Percentiles rank a stretch among this genome's conserved stretches.
These are phyloP conservation scores for Fusarium sp. DNA, from an alignment of 2,329 filamentous ascomycete genomes.

Conservation along the genomic window DNA sequence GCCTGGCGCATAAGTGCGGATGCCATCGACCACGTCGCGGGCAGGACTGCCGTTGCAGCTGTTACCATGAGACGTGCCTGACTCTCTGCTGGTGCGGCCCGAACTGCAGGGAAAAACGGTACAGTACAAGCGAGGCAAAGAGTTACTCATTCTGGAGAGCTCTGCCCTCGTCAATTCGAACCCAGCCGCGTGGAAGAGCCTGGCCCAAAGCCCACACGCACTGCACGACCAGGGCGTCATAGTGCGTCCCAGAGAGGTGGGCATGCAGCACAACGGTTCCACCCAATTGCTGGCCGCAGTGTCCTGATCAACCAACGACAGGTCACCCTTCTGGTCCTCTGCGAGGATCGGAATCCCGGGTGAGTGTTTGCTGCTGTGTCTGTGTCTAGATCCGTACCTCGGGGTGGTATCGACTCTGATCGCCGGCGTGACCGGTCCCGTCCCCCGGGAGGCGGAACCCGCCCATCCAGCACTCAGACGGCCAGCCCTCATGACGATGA, in stretches of 20 bases:
- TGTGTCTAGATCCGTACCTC: neutral
- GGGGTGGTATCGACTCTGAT: constrained; percentile 5
- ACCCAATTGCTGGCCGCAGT: neutral
- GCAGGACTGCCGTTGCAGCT: too few species aligned
- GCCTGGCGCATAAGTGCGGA: too few species aligned
- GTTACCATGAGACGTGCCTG: neutral
- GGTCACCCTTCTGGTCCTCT: neutral
- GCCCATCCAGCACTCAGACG: constrained; percentile 4
- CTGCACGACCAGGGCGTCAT: constrained; percentile 7
- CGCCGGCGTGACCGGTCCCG: constrained; percentile 7
- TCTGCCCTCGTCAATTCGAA: neutral
- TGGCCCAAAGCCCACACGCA: neutral
- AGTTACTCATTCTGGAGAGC: neutral
- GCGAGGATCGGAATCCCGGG: constrained; percentile 9
- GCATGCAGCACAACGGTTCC: constrained; percentile 6
- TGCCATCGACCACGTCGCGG: too few species aligned
- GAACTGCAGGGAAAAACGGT: too few species aligned
- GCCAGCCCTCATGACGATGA: constrained; percentile 15
- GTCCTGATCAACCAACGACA: constrained; percentile 3
- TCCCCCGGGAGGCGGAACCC: constrained; percentile 21
- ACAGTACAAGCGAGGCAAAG: neutral
- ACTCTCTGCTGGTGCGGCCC: neutral
- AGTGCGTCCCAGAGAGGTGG: constrained; percentile 4
- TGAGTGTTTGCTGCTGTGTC: neutral
- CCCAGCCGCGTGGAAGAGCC: constrained; percentile 7